A percentile compares a stretch with the other conserved stretches of the same genome.
Evolutionary conservation across 2,329 filamentous ascomycete genomes (phyloP).

Genomic region (Colletotrichum orbiculare): DNA sequence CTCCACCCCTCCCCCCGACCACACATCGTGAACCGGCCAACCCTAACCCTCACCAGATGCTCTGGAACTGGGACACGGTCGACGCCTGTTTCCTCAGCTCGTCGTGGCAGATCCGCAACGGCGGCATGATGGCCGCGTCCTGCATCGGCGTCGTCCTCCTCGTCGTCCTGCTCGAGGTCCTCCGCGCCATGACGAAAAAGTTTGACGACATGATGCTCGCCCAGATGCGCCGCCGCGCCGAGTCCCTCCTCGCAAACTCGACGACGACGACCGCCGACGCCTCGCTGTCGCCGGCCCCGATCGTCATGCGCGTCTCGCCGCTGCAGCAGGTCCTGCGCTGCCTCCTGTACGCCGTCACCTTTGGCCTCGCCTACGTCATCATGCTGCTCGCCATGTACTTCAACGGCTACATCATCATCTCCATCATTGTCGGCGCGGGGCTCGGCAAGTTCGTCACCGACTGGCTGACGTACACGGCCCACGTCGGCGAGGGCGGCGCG

Average conservation of each 20-base stretch:
- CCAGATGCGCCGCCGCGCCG: slow-evolving; percentile 15
- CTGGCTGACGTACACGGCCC: slow-evolving; percentile 46
- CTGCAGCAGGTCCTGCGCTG: slow-evolving; percentile 11
- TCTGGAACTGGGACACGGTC: slow-evolving; percentile 32
- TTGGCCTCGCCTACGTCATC: slow-evolving; percentile 24
- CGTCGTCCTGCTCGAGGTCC: slow-evolving; percentile 17
- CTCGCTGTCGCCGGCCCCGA: neutral
- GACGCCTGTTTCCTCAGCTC: slow-evolving; percentile 22
- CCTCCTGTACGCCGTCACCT: slow-evolving; percentile 8
- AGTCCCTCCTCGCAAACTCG: neutral
- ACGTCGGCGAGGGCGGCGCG: neutral
- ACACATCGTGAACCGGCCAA: neutral
- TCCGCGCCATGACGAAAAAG: slow-evolving; percentile 9
- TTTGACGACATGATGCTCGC: slow-evolving; percentile 10
- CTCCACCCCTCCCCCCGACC: neutral
- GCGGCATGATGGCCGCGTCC: slow-evolving; percentile 32
- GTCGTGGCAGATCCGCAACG: slow-evolving; percentile 21
- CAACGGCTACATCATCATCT: slow-evolving; percentile 29
- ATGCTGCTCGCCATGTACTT: slow-evolving; percentile 29
- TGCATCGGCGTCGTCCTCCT: slow-evolving; percentile 20
- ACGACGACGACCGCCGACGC: neutral
- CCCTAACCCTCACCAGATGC: neutral
- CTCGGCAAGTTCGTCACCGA: slow-evolving; percentile 64
- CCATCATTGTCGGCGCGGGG: slow-evolving; percentile 52
- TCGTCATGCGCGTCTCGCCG: slow-evolving; percentile 14